Conservation (phyloP, 345 rosid genomes). For the Salix udensis region DNA sequence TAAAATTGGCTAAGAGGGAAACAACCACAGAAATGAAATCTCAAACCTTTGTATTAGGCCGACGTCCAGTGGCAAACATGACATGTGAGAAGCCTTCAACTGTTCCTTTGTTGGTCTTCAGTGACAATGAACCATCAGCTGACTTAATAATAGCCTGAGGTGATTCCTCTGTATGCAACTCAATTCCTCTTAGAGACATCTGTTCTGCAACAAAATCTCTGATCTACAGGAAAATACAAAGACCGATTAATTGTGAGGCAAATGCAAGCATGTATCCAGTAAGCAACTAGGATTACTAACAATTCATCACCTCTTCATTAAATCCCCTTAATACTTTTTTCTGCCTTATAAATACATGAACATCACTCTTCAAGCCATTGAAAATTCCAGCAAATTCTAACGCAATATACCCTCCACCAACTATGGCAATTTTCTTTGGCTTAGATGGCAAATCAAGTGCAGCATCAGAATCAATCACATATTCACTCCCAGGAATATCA, state of each 20-base stretch:
- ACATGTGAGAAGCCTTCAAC: constrained; percentile 78
- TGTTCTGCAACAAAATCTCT: constrained; percentile 89
- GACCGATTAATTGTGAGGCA: not conserved
- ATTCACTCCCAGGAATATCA: constrained; percentile 81
- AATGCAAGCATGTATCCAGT: not conserved
- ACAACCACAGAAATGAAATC: too few relatives aligned
- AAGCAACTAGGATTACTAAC: constrained; percentile 2
- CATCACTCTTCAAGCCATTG: constrained; percentile 73
- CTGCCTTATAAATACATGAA: constrained; percentile 90
- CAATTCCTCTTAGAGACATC: constrained; percentile 85
- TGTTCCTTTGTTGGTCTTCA: constrained; percentile 84
- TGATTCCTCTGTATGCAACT: constrained; percentile 81
- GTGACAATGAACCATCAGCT: constrained; percentile 72
- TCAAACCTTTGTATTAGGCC: too few relatives aligned
- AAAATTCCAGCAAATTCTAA: constrained; percentile 90
- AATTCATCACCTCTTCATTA: constrained; percentile 75
- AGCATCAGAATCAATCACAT: constrained; percentile 85
- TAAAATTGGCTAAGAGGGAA: too few relatives aligned
- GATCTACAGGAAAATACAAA: constrained; percentile 40
- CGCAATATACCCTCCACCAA: constrained; percentile 93
- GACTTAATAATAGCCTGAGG: constrained; percentile 78
- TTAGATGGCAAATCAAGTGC: constrained; percentile 92
- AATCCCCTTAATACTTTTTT: constrained; percentile 88
- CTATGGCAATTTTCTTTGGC: constrained; percentile 74
- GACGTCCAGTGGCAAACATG: too few relatives aligned